Base-by-base conservation (phyloP, 768 basidiomycete species). In the Trametes meyenii region DNA sequence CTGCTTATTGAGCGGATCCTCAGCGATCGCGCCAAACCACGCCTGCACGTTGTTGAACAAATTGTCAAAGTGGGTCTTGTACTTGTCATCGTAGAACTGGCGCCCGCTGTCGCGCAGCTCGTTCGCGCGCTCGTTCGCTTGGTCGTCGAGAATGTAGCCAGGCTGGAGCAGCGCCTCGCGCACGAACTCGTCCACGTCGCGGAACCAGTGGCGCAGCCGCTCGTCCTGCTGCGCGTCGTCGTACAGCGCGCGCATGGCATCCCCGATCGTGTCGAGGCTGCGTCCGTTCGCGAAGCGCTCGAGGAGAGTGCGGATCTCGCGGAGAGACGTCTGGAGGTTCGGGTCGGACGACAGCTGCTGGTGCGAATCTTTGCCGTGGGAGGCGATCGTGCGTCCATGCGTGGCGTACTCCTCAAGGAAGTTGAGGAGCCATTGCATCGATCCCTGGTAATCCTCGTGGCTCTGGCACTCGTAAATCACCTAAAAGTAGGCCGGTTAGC, bases 381-480 rank as follows among this genome's bases (percentile, higher is more conserved):
- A 58, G n/a, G 66, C 67, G 26, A 68, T 57, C 26, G 69, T 66
- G 42, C 76, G 74, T n/a, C 71, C 76, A 24, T 77, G 74, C 26
- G 68, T 64, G 5, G 79, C 82, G 65, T 92, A 94, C 58, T 87
- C 81, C 62, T 85, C 82, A 19, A 89, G 66, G 57, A 80, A 79
- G 33, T 78, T 75, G 45, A 94, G 76, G 12, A 93, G 77, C 92
- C 92, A 93, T 14, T 77, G 77, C 52, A 94, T 78, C 2, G 86
- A 83, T 57, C 85, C 86, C 67, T 94, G 91, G 75, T 97, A 98
- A 72, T 96, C 90, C 50, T 87, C 79, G 75, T 96, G 94, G 69
- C 89, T 88, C 75, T 97, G 95, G 72, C 92, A 94, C 71, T 98
- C 96, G 61, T 95, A 81, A 54, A 97, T 85, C 42, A 89, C 88